These are phyloP conservation scores for Lepidopterella palustris DNA, from an alignment of 495 filamentous ascomycete species.

Conservation along the genomic window DNA sequence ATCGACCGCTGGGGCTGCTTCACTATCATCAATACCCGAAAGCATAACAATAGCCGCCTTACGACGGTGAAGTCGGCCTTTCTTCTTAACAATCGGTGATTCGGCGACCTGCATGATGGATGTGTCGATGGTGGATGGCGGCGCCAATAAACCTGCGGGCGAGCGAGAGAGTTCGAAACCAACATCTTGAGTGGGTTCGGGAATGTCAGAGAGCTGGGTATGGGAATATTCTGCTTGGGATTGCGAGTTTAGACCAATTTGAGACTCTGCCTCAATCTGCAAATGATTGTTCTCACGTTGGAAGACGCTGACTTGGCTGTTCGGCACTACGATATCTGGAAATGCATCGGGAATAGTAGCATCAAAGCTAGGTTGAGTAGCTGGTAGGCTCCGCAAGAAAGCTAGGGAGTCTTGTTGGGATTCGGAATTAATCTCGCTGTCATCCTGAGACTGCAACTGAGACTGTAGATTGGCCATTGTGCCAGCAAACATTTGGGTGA, in stretches of 20 bases:
- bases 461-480: slow-evolving; percentile 66
- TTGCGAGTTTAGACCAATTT: slow-evolving; percentile 10
- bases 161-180: slow-evolving; percentile 64
- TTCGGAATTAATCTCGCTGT: slow-evolving; percentile 26
- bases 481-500: slow-evolving; percentile 89
- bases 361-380: slow-evolving; percentile 40
- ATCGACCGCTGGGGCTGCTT: slow-evolving; percentile 1
- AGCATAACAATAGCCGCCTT: slow-evolving; percentile 25
- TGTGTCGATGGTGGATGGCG: slow-evolving; percentile 66
- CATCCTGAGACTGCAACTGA: slow-evolving; percentile 20
- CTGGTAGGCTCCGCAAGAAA: slow-evolving; percentile 48
- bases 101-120: slow-evolving; percentile 50
- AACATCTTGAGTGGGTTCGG: slow-evolving; percentile 79
- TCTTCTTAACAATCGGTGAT: slow-evolving; percentile 56
- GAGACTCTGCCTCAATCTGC: neutral
- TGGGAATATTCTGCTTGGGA: slow-evolving; percentile 26
- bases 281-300: slow-evolving; percentile 5
- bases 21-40: slow-evolving; percentile 40
- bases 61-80: slow-evolving; percentile 53
- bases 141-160: slow-evolving; percentile 45
- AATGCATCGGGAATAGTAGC: slow-evolving; percentile 25
- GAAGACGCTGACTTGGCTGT: slow-evolving; percentile 47
- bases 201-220: slow-evolving; percentile 56
- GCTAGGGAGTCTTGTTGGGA: slow-evolving; percentile 44
- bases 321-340: slow-evolving; percentile 47